Evolutionary conservation across 2,329 filamentous ascomycete genomes (phyloP), one percentile per base, ranked within the genome.

Genomic region (Cytospora piceicola): DNA sequence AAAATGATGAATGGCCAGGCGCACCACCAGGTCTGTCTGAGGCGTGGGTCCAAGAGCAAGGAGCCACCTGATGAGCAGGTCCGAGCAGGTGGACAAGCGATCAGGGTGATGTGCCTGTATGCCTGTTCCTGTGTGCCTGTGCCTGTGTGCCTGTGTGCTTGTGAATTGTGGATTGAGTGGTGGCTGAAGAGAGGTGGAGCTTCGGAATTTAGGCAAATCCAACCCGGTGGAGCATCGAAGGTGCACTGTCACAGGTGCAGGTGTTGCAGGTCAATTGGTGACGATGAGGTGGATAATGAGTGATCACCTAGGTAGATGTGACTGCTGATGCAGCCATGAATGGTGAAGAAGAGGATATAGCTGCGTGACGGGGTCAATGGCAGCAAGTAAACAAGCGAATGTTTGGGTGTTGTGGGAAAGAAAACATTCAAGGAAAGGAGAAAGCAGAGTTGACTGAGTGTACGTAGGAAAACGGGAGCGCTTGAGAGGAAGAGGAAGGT

Each of bases 1-100:
- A 52, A 57, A 63, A 51, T 63, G 61, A 57, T 57, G 42, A 56
- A 30, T 51, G 53, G 53, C 39, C 52, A n/a, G 52, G 60, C 39
- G 60, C n/a, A 24, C n/a, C 8, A 42, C 39, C n/a, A 49, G 15
- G 46, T 24, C 46, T 49, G 12, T 57, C 53, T 63, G 53, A 39
- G 27, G 53, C 24, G 52, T 29, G 36, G 52, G 34, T 32, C 60
- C 52, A 56, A 30, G 52, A 46, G 52, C 52, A 32, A 51, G 53
- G 60, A 51, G 53, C 60, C 39, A 56, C 52, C 27, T 56, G 22
- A 49, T 22, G 46, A 22, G 46, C 46, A 49, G 46, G 46, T 24
- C 39, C 39, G 17, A 42, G 39, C 39, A 42, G 39, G 39, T 42
- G 34, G 34, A 34, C 39, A 42, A 15, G 39, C 17, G 4, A 15